These are phyloP conservation scores for Kandelia obovata DNA, from an alignment of 345 rosid species.

Conservation along the genomic window DNA sequence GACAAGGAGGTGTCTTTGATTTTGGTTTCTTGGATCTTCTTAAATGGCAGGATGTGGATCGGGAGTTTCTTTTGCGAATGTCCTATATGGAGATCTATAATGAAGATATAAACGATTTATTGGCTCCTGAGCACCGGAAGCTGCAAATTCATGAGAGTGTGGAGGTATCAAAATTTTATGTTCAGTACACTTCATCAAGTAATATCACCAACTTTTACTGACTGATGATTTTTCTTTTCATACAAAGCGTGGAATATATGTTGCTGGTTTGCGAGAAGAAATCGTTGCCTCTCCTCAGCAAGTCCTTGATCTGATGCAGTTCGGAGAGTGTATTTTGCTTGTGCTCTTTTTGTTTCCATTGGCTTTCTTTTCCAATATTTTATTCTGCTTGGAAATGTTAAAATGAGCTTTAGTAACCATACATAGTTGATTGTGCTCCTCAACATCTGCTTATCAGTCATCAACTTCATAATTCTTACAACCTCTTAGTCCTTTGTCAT, in stretches of 20 bases:
- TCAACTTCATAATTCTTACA: too few species aligned
- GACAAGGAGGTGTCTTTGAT: not conserved
- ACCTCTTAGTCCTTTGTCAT: not conserved
- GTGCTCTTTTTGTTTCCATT: not conserved
- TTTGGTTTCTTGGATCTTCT: conserved; percentile 5
- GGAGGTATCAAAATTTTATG: conserved; percentile 46
- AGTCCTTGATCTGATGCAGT: conserved; percentile 85
- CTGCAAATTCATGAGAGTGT: conserved; percentile 87
- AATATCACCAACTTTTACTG: not conserved
- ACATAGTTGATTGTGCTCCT: too few species aligned
- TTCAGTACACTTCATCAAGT: not conserved
- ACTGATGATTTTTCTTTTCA: conserved; percentile 17
- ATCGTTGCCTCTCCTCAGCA: conserved; percentile 89
- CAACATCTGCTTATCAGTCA: too few species aligned
- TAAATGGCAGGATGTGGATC: conserved; percentile 47
- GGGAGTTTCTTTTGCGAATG: conserved; percentile 93
- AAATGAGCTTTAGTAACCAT: too few species aligned
- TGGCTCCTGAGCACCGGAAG: conserved; percentile 91
- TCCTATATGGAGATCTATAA: conserved; percentile 94
- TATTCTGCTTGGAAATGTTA: too few species aligned
- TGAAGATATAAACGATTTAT: conserved; percentile 85
- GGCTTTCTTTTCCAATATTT: too few species aligned
- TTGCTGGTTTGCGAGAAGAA: conserved; percentile 94
- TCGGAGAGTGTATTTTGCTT: conserved; percentile 68
- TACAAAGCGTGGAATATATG: conserved; percentile 78